Evolutionary conservation across 2,329 filamentous ascomycete species (phyloP).

Genomic region (Ophiostoma sp.): DNA sequence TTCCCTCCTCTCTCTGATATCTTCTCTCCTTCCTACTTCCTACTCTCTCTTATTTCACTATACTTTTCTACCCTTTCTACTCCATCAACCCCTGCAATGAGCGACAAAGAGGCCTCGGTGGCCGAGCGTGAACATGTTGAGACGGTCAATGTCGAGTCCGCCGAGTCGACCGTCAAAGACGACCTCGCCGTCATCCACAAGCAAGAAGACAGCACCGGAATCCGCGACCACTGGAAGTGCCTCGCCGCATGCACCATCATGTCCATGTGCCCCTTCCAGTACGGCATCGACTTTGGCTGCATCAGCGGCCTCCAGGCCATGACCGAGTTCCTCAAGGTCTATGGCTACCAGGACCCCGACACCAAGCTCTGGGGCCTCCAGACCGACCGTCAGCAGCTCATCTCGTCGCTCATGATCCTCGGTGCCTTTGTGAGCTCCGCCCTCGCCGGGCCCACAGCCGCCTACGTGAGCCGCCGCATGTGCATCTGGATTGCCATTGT

Average conservation of each 20-base stretch:
- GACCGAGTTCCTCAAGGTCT: slow-evolving; percentile 43
- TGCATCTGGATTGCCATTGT: slow-evolving; percentile 45
- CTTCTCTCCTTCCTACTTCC: too few species aligned
- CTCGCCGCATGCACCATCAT: slow-evolving; percentile 42
- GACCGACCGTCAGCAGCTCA: slow-evolving; percentile 42
- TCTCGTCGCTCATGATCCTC: slow-evolving; percentile 45
- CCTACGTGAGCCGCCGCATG: slow-evolving; percentile 33
- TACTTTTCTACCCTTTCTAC: background rate
- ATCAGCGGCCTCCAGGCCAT: slow-evolving; percentile 31
- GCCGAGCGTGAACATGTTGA: slow-evolving; percentile 16
- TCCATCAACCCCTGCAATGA: slow-evolving; percentile 8
- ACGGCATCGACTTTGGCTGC: slow-evolving; percentile 39
- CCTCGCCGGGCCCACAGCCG: slow-evolving; percentile 38
- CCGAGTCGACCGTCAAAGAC: too few species aligned
- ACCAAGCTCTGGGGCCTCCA: slow-evolving; percentile 43
- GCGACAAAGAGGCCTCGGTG: slow-evolving; percentile 17
- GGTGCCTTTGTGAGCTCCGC: slow-evolving; percentile 43
- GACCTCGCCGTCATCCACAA: background rate
- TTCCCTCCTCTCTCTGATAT: too few species aligned
- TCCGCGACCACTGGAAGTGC: slow-evolving; percentile 33
- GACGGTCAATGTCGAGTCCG: background rate
- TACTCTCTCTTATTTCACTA: background rate
- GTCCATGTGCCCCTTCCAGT: slow-evolving; percentile 47
- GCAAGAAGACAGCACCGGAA: slow-evolving; percentile 24
- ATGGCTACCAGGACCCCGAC: slow-evolving; percentile 34